Conservation (phyloP, 108 stramenopile genomes). For the Cyclotella choctawhatcheeana region DNA sequence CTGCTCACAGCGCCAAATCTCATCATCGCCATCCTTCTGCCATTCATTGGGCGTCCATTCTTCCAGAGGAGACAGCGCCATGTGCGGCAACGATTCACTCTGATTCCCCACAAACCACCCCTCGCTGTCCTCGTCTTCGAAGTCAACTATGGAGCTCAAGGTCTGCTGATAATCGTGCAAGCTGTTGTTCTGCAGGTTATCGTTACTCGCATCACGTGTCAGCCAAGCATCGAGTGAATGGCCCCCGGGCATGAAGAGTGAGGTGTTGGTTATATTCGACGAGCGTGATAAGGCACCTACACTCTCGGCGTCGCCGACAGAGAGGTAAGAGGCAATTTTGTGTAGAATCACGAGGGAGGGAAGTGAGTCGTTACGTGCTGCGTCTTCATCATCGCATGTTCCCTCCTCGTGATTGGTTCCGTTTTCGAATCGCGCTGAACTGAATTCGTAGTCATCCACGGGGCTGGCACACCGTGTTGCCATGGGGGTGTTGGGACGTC, state of each 20-base stretch:
- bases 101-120: slow-evolving; percentile 48
- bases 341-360: slow-evolving; percentile 20
- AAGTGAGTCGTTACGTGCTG: background rate
- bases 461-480: background rate
- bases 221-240: slow-evolving; percentile 27
- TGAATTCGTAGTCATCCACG: slow-evolving; percentile 1
- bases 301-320: slow-evolving; percentile 61
- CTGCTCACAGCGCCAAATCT: background rate
- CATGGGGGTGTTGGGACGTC: slow-evolving; percentile 6
- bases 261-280: background rate
- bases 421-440: slow-evolving; percentile 1
- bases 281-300: slow-evolving; percentile 33
- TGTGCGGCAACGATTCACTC: slow-evolving; percentile 43
- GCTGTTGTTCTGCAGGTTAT: background rate
- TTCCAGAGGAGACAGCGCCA: slow-evolving; percentile 57
- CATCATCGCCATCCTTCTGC: background rate
- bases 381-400: slow-evolving; percentile 5
- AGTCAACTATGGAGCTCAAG: slow-evolving; percentile 2
- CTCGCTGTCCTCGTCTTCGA: slow-evolving; percentile 46
- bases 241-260: slow-evolving; percentile 12
- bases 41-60: slow-evolving; percentile 16
- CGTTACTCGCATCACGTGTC: background rate
- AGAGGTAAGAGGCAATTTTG: slow-evolving; percentile 70
- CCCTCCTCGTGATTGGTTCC: background rate
- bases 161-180: slow-evolving; percentile 20